Evolutionary conservation across 1,139 yeast genomes (phyloP), one percentile per base, ranked within the genome.

Genomic region (Protomyces macrosporus): DNA sequence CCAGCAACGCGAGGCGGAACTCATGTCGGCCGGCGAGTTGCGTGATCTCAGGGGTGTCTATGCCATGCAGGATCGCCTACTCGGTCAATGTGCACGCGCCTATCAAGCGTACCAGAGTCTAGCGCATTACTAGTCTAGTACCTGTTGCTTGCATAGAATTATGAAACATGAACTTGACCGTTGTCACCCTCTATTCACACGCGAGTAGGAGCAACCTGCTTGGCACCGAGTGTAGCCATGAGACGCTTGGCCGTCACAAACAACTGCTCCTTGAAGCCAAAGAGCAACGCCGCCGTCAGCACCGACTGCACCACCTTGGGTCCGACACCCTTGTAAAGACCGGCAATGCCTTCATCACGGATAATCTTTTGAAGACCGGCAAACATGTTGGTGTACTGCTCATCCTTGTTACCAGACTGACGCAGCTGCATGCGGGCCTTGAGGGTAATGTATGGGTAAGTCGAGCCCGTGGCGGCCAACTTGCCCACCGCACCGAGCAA

Each of bases 401-500:
- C 65, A 52, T 71, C 70, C 56, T 74, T 74, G 68, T 77, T 75
- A 70, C 79, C 81, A 69, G 81, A 80, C n/a, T 66, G 68, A 39
- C 62, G 67, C 69, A 90, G 77, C 76, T 90, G 97, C 87, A 89
- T 85, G 73, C 97, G 84, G 16, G 96, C 81, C 76, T 91, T 89
- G 72, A 91, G 79, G 3, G 97, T 90, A 72, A 90, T 86, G 75
- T 90, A 89, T 4, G 98, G 98, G 74, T 90, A 90, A 0, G 98
- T 90, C 67, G 85, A 81, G 23, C 87, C 81, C 12, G 97, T 90
- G 30, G 97, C 96, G 65, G 88, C 80, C 69, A 91, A 80, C 76
- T 91, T 91, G 55, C 97, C 96, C 58, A 90, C 74, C 0, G 97
- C 97, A 14, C 98, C 98, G 67, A 90, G 80, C 70, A 88, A 77